Percentiles rank a stretch among this genome's conserved stretches.
Conservation (phyloP, 495 filamentous ascomycete genomes). For the Trichocladium uniseriatum region DNA sequence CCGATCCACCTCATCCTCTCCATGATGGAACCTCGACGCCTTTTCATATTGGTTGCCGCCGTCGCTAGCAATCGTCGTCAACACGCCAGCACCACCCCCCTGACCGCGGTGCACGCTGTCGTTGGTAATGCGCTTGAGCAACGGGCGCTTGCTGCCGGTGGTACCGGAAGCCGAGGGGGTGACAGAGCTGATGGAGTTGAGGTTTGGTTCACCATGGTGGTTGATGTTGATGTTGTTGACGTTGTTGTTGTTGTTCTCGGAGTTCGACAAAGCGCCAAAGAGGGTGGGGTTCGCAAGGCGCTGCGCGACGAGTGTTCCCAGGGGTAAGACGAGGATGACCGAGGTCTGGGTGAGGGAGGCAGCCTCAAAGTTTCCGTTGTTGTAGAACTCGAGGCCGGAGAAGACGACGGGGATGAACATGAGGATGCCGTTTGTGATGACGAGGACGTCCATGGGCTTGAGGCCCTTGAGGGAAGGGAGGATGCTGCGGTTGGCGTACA, state of each 20-base stretch:
- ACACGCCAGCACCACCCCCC: too few species aligned
- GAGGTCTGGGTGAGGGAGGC: constrained; percentile 54
- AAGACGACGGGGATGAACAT: constrained; percentile 74
- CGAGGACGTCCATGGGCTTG: constrained; percentile 30
- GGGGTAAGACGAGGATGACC: constrained; percentile 64
- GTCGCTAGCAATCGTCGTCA: background rate
- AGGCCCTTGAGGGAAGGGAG: constrained; percentile 22
- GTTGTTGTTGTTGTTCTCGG: too few species aligned
- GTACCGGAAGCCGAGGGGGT: too few species aligned
- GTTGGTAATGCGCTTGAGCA: background rate
- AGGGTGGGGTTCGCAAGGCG: constrained; percentile 22
- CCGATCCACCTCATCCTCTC: background rate
- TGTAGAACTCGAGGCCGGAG: constrained; percentile 51
- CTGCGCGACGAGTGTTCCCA: constrained; percentile 72
- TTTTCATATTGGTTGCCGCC: too few species aligned
- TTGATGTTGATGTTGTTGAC: too few species aligned
- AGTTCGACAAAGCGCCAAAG: constrained; percentile 1
- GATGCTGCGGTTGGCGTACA: constrained; percentile 24
- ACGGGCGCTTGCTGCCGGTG: background rate
- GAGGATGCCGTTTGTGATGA: constrained; percentile 30
- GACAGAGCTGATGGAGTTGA: too few species aligned
- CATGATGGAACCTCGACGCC: too few species aligned
- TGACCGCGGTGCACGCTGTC: too few species aligned
- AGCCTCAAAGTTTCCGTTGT: constrained; percentile 41
- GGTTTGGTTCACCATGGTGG: too few species aligned